phyloP scores from a whole-genome alignment of 441 rosid genomes.

The Adansonia madagascariensis region DNA sequence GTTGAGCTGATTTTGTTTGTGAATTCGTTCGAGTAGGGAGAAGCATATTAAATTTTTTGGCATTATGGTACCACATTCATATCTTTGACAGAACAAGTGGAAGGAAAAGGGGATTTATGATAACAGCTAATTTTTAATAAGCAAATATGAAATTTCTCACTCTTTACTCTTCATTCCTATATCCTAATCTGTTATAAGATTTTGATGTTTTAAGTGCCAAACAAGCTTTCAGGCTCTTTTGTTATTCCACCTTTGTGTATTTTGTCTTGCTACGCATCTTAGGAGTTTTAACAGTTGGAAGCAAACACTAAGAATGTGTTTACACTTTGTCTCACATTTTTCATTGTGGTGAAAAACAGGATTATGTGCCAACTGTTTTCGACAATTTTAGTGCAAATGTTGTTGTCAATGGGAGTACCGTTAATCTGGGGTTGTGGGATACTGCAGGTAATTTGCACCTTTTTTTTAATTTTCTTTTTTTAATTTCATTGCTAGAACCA shows the following conservation, averaged over 20 bases:
- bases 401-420: not conserved
- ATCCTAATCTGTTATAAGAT: not conserved
- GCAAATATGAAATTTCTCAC: not conserved
- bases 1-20: not conserved
- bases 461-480: not conserved
- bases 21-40: not conserved
- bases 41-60: not conserved
- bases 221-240: not conserved
- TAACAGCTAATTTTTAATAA: not conserved
- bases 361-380: not conserved
- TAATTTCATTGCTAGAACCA: slow-evolving; percentile 7
- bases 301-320: not conserved
- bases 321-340: slow-evolving; percentile 20
- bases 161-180: not conserved
- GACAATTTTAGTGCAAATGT: slow-evolving; percentile 8
- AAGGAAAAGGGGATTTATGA: not conserved
- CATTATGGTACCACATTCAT: not conserved
- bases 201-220: not conserved
- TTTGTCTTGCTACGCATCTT: not conserved
- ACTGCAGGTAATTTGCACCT: not conserved
- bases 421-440: not conserved
- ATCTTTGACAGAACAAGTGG: slow-evolving; percentile 15
- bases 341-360: slow-evolving; percentile 24
- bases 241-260: not conserved
- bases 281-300: not conserved